Conservation (phyloP, 1,284 basidiomycete species). For the Naganishia liquefaciens region DNA sequence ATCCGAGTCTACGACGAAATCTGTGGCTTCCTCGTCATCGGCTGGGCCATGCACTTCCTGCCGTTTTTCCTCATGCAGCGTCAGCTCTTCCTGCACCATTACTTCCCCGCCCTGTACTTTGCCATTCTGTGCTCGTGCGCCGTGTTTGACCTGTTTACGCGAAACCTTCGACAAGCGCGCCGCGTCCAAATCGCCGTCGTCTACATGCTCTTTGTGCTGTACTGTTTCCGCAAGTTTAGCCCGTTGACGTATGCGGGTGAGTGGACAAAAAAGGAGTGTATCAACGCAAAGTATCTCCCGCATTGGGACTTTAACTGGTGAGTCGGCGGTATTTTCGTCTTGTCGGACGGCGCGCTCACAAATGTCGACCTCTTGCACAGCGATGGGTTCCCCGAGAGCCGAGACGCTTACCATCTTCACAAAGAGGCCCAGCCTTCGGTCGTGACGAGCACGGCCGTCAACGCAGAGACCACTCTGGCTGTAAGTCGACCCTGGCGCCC, state of each 20-base stretch:
- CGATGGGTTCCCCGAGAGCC: slow-evolving; percentile 23
- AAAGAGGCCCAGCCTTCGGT: slow-evolving; percentile 34
- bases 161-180: slow-evolving; percentile 70
- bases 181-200: slow-evolving; percentile 77
- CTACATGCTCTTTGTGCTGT: slow-evolving; percentile 70
- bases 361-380: slow-evolving; percentile 6
- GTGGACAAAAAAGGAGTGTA: slow-evolving; percentile 83
- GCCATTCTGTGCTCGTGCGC: slow-evolving; percentile 76
- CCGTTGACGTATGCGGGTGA: slow-evolving; percentile 79
- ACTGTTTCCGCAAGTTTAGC: slow-evolving; percentile 76
- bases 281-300: slow-evolving; percentile 77
- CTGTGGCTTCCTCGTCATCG: slow-evolving; percentile 87
- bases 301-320: slow-evolving; percentile 96
- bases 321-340: slow-evolving; percentile 40
- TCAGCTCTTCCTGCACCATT: slow-evolving; percentile 96
- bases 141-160: slow-evolving; percentile 83
- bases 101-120: slow-evolving; percentile 94
- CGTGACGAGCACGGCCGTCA: slow-evolving; percentile 48
- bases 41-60: slow-evolving; percentile 94
- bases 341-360: not conserved
- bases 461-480: slow-evolving; percentile 39
- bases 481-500: too few species aligned
- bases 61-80: slow-evolving; percentile 98
- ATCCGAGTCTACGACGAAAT: slow-evolving; percentile 88
- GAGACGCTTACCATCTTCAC: slow-evolving; percentile 12